Base-by-base conservation (phyloP, 1,284 basidiomycete genomes). In the Kwoniella shivajii region DNA sequence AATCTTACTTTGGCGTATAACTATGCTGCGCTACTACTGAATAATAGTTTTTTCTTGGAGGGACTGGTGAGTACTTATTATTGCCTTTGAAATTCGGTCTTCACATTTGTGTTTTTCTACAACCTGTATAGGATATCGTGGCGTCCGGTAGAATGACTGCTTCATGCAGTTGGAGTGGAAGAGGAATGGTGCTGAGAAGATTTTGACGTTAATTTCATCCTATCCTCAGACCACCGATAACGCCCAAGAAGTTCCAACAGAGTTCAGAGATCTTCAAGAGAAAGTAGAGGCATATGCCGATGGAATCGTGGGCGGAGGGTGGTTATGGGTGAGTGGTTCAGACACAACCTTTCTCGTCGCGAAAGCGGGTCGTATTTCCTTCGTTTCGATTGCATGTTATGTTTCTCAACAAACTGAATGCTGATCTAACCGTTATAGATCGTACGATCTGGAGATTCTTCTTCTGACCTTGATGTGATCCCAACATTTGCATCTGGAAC, bases 31-130 rank as follows among this genome's bases (percentile, higher is more conserved):
- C 84, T 92, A 50, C 91, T 95, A 11, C 81, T 97, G 62, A 99
- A 99, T 81, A 98, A 97, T 77, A 87, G 86, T 69, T 99, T 92
- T 83, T 99, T 98, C 83, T 83, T 99, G 27, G 84, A 89, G 67
- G 83, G 82, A 55, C 81, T 99, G 43, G 90, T 94, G 76, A 59
- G 90, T 84, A 43, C n/a, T 18, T n/a, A n/a, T n/a, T n/a, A n/a
- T n/a, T n/a, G n/a, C n/a, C n/a, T n/a, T n/a, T n/a, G n/a, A n/a
- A n/a, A n/a, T n/a, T n/a, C n/a, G n/a, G n/a, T n/a, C n/a, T n/a
- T n/a, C n/a, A n/a, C n/a, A n/a, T n/a, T n/a, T n/a, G n/a, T n/a
- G n/a, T n/a, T n/a, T n/a, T n/a, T n/a, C n/a, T n/a, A n/a, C n/a
- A n/a, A n/a, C n/a, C n/a, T n/a, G n/a, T n/a, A n/a, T n/a, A n/a